These are phyloP conservation scores for Lomentospora prolificans DNA, from an alignment of 2,329 filamentous ascomycete genomes.

Conservation along the genomic window DNA sequence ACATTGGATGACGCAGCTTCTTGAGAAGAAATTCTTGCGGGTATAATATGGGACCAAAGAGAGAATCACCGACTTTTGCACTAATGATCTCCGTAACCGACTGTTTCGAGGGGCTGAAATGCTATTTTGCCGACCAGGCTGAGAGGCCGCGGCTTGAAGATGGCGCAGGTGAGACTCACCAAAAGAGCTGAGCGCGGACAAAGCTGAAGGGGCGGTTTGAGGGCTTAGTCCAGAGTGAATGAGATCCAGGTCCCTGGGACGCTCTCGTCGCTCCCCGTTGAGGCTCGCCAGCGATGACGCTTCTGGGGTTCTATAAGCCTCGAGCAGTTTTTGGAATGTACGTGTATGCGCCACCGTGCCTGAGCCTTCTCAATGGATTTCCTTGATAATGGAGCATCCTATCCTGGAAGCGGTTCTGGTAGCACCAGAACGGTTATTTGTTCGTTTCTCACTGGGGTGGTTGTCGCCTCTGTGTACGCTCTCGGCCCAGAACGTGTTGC, in stretches of 20 bases:
- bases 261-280: no score
- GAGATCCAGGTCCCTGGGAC: background rate
- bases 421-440: no score
- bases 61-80: background rate
- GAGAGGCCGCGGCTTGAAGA: background rate
- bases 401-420: no score
- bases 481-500: no score
- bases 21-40: background rate
- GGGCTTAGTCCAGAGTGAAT: background rate
- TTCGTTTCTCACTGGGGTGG: no score
- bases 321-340: no score
- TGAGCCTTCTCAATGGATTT: no score
- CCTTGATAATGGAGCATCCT: no score
- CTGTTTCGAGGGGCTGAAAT: background rate
- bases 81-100: background rate
- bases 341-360: no score
- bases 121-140: conserved; percentile 1
- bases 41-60: background rate
- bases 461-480: no score
- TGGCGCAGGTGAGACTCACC: background rate
- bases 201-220: background rate
- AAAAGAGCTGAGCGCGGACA: background rate
- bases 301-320: no score
- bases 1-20: background rate
- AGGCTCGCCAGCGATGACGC: no score